Evolutionary conservation across 192 early-diverging fungal species (phyloP), one percentile per base, ranked within the genome.

Genomic region (Lunasporangiospora selenospora): DNA sequence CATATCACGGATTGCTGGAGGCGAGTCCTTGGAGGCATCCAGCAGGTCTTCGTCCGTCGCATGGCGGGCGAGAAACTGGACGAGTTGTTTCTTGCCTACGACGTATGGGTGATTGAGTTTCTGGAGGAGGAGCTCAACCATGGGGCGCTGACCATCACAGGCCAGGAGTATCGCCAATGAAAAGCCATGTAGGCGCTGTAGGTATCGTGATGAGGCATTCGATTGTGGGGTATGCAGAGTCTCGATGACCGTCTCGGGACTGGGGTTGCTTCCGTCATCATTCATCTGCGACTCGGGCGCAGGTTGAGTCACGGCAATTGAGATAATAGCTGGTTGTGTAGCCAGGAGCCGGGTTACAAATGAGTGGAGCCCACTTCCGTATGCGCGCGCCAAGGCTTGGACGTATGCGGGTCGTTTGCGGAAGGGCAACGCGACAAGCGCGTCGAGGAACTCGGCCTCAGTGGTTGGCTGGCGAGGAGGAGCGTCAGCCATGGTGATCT

Each of bases 251-350:
- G 53, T 24, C 15, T 56, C 54, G 6, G 69, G 69, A 24, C 29
- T 18, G 13, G 69, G 60, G 42, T 63, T 73, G 23, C 69, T 55
- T 13, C 69, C 69, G 23, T 73, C 69, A 3, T 52, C 60, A 6
- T 48, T 38, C 15, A 73, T 41, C 16, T 62, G 54, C 12, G 53
- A 12, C 47, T 63, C 69, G 27, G 44, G 12, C 7, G 49, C 27
- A n/a, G 55, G 55, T 2, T 51, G 55, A 13, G 40, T 12, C 5
- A 73, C 30, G 13, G 44, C 53, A 43, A 73, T 53, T 0, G 53
- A 24, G 3, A 26, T 21, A 12, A 73, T 18, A 11, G 34, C 15
- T 18, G 59, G 54, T 16, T 63, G 24, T 4, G 69, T 73, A 6
- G 32, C 36, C 0, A 73, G 45, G 23, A 73, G 40, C 8, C 53